Base-by-base conservation (phyloP, 495 filamentous ascomycete genomes). In the Apiosordaria backusii region DNA sequence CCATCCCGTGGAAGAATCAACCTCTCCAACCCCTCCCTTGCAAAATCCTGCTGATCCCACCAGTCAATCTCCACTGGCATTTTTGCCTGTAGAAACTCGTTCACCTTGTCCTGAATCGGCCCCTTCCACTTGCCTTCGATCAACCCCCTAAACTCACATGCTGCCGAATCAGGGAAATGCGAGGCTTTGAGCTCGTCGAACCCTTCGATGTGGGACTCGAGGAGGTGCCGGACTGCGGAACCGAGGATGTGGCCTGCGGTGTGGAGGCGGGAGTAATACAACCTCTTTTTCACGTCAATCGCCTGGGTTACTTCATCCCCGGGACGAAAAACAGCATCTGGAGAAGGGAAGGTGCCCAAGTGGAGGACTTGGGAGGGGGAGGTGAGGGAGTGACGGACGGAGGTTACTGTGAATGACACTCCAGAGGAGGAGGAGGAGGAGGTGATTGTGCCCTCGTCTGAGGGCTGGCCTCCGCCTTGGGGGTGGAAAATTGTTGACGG, bases 381-480 rank as follows among this genome's bases (percentile, higher is more conserved):
- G 45, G 75, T 61, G 4, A 76, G 70, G 45, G 77, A 75, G 71
- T 79, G 79, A 59, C 86, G 86, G 22, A 84, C 86, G 15, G 79
- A 74, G 2, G 73, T 75, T 26, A 88, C 86, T 18, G 75, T 66
- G 70, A 86, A 87, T 50, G 58, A n/a, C n/a, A n/a, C 72, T 4
- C 68, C 40, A 1, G 71, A 68, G 50, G 71, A 64, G 21, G 60
- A 9, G 40, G 67, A 63, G 61, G 61, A 26, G 45, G 13, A 27
- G 55, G 65, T 78, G 64, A 89, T 86, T n/a, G 64, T 65, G 45
- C 87, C 87, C 40, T 76, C 78, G 62, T 90, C 87, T 7, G 81
- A 84, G 27, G 87, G 87, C 69, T 90, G 87, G 40, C 87, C 87
- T 52, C 87, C 87, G 4, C 87, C 87, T 74, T 90, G 86, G 2